Evolutionary conservation across 1,284 basidiomycete species (phyloP), one percentile per base, ranked within the genome.

Genomic region (Apiotrichum veenhuisii): DNA sequence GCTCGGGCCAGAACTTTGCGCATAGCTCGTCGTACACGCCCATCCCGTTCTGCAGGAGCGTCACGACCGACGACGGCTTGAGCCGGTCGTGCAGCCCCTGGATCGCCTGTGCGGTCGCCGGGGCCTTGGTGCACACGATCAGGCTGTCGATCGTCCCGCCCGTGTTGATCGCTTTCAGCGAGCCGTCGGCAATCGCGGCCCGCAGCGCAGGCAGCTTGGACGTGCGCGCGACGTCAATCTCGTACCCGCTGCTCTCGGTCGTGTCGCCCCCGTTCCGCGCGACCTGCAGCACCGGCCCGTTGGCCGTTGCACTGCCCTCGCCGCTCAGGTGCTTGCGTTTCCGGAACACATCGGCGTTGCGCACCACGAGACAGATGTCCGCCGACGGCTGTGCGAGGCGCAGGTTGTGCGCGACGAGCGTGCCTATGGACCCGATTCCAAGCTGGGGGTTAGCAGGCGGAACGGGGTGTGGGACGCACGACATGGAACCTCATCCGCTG

Each of bases 11-110:
- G 46, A 91, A 68, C 18, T 81, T 72, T 17, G 79, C 73, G 43
- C 90, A 74, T 52, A 97, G 80, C 60, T 84, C 78, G 67, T 98
- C 93, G 74, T 93, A 88, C 17, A 95, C 80, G 18, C 92, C 94
- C 86, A 96, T 82, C 80, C 73, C 94, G 73, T 97, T 97, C 71
- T 96, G 90, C 50, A 96, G 76, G 8, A 98, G 83, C 1, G 95
- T 88, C 62, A 98, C 84, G 26, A 93, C 96, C 44, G 87, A 88
- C 52, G 82, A 74, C 0, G 82, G 75, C 5, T 82, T 81, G 27
- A 97, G 76, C 22, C 91, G 84, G 11, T 83, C 83, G 7, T 82
- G 74, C 49, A 98, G 81, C 4, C 77, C 70, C 25, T 78, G 75
- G 33, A 98, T 69, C 3, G 87, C 85, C 1, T 72, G 64, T 0